These are phyloP conservation scores for Eudorina sp. DNA, from an alignment of 139 green algal species.

Conservation along the genomic window DNA sequence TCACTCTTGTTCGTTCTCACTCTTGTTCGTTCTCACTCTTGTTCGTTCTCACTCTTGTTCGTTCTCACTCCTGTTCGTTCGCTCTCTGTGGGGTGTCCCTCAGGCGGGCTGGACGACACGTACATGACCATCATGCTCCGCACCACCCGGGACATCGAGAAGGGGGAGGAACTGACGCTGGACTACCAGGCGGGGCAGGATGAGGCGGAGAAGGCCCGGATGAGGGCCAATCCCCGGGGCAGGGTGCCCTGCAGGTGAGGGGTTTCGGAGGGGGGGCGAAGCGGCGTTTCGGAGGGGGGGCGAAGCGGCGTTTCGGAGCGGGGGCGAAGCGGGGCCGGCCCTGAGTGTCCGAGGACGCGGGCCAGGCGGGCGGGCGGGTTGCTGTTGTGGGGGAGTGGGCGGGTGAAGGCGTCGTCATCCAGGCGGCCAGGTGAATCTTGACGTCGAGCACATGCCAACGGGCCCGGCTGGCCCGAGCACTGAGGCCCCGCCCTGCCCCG, in stretches of 20 bases:
- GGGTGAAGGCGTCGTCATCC: background rate
- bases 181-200: constrained; percentile 53
- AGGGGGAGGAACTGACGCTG: constrained; percentile 73
- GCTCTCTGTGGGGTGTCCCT: background rate
- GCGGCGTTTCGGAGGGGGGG: too few relatives aligned
- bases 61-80: background rate
- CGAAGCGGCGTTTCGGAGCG: too few relatives aligned
- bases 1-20: too few relatives aligned
- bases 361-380: background rate
- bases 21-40: too few relatives aligned
- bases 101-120: background rate
- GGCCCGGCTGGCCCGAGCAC: background rate
- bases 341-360: background rate
- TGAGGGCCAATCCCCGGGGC: background rate
- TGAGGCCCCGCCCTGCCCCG: background rate
- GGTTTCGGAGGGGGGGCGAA: too few relatives aligned
- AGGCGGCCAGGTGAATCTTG: background rate
- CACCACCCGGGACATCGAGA: constrained; percentile 50
- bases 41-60: too few relatives aligned
- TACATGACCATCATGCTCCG: constrained; percentile 60
- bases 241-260: background rate
- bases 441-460: background rate
- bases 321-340: too few relatives aligned
- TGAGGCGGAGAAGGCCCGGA: background rate
- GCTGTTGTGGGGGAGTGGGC: background rate